Evolutionary conservation across 1,139 yeast species (phyloP).

Genomic region (Suhomyces maxii): DNA sequence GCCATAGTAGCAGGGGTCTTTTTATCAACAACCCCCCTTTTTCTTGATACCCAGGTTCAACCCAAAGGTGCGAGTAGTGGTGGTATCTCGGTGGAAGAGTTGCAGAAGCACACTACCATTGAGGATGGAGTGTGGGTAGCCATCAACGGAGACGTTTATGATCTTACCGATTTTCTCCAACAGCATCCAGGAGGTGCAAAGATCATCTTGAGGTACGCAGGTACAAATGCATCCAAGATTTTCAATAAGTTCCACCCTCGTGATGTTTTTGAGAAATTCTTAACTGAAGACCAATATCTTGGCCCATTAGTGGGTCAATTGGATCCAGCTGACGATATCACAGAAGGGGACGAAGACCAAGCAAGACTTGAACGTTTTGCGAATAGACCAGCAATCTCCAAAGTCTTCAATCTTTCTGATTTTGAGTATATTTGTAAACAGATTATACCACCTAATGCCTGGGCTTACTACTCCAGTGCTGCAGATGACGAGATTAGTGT

Average conservation of each 20-base stretch:
- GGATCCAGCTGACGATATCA: conserved; percentile 16
- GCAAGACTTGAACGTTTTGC: conserved; percentile 30
- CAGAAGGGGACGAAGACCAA: conserved; percentile 22
- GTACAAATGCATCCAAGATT: conserved; percentile 57
- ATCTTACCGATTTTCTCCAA: conserved; percentile 47
- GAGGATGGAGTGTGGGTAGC: conserved; percentile 56
- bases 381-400: conserved; percentile 24
- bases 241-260: conserved; percentile 84
- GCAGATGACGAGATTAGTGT: conserved; percentile 89
- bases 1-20: conserved; percentile 1
- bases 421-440: conserved; percentile 66
- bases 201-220: conserved; percentile 54
- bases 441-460: conserved; percentile 72
- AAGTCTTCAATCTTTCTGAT: conserved; percentile 51
- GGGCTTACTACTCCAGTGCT: conserved; percentile 92
- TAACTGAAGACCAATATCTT: conserved; percentile 30
- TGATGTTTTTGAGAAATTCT: conserved; percentile 59
- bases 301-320: conserved; percentile 22
- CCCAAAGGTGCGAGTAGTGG: background rate
- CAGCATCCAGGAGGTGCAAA: conserved; percentile 60
- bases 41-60: conserved; percentile 4
- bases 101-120: conserved; percentile 32
- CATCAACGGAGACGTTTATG: conserved; percentile 52
- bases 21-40: background rate
- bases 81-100: conserved; percentile 29